Conservation (phyloP, 176 grass and related monocot species). For the Typha latifolia region DNA sequence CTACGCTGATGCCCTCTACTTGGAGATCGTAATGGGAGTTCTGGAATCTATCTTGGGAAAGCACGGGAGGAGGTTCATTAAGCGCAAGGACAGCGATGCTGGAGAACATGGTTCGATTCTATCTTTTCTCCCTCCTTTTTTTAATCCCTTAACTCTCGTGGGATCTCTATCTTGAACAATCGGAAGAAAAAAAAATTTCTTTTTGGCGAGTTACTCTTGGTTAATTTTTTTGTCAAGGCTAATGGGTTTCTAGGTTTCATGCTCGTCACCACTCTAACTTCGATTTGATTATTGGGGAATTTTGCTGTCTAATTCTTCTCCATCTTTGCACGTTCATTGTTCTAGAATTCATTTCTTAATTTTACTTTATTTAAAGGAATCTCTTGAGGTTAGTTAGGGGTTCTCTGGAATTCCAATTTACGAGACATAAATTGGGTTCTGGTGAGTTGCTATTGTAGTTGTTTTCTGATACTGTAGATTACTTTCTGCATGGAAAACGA, state of each 20-base stretch:
- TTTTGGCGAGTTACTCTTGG: not conserved
- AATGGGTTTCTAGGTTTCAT: not conserved
- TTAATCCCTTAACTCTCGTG: not conserved
- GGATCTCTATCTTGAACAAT: not conserved
- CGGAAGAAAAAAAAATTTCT: too few species aligned
- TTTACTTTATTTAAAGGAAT: too few species aligned
- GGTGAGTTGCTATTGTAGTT: not conserved
- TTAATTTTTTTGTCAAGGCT: not conserved
- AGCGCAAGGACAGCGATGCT: constrained; percentile 77
- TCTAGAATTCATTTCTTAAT: not conserved
- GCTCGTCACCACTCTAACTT: not conserved
- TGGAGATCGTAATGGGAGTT: constrained; percentile 45
- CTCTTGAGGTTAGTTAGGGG: too few species aligned
- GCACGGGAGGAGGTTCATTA: constrained; percentile 51
- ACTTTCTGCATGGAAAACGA: not conserved
- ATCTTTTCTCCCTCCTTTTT: not conserved
- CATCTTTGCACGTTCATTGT: not conserved
- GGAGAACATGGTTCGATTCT: constrained; percentile 51
- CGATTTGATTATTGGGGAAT: not conserved
- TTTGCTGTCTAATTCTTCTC: not conserved
- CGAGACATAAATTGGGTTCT: too few species aligned
- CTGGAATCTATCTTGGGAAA: constrained; percentile 59
- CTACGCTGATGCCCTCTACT: constrained; percentile 34
- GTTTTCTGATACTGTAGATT: not conserved
- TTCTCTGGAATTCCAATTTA: too few species aligned